Conservation (phyloP, 805 yeast species). For the Torulaspora franciscae region DNA sequence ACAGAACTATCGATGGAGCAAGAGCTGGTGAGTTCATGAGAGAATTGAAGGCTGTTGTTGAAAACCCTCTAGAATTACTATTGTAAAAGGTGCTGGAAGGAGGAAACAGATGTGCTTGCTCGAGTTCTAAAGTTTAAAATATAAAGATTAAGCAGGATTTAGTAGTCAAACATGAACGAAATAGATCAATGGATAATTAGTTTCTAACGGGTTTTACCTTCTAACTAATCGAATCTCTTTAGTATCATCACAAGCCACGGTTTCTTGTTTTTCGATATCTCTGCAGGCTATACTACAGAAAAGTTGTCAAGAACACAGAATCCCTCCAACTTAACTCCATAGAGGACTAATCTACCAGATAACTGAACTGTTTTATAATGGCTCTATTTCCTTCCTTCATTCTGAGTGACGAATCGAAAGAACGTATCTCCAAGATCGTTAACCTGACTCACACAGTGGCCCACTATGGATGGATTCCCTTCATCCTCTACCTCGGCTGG, state of each 20-base stretch:
- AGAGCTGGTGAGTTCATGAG: constrained; percentile 95
- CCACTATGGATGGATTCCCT: constrained; percentile 97
- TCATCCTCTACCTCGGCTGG: constrained; percentile 89
- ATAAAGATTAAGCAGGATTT: neutral
- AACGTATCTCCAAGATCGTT: constrained; percentile 78
- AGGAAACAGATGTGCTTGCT: neutral
- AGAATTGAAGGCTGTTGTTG: constrained; percentile 84
- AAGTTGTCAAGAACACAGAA: neutral
- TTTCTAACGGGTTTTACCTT: neutral
- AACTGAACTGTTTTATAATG: constrained; percentile 15
- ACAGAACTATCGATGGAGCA: constrained; percentile 96
- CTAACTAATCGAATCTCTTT: neutral
- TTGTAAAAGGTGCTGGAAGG: constrained; percentile 42
- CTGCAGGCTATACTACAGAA: neutral
- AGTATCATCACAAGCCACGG: neutral
- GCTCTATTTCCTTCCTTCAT: constrained; percentile 36
- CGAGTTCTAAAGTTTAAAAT: neutral
- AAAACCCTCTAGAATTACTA: constrained; percentile 92
- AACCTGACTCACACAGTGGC: constrained; percentile 81
- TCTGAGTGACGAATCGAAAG: constrained; percentile 47
- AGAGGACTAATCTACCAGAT: no score
- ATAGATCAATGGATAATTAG: constrained; percentile 1
- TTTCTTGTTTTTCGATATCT: neutral
- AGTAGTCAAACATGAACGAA: neutral
- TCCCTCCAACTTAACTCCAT: no score